Percentiles rank a stretch among this genome's conserved stretches.
These are phyloP conservation scores for Tuctoria greenei DNA, from an alignment of 176 grass and related monocot species.

Conservation along the genomic window DNA sequence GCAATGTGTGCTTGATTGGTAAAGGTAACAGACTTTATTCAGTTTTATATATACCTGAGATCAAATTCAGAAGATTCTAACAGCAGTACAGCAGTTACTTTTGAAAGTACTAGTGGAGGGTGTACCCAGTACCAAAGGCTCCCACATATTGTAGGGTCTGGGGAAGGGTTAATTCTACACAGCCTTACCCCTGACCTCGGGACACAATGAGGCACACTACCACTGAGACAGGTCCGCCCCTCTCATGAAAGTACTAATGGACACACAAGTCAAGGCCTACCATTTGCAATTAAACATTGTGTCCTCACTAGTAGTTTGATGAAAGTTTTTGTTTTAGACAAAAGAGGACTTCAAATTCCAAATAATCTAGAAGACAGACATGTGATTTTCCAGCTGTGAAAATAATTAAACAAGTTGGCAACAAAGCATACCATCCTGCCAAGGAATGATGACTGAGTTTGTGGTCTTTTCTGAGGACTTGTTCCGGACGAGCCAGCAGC, in stretches of 20 bases:
- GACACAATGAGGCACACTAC: background rate
- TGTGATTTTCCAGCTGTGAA: background rate
- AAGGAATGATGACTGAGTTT: constrained; percentile 67
- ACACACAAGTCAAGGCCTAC: background rate
- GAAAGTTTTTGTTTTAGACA: background rate
- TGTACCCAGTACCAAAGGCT: background rate
- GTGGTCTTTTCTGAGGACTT: constrained; percentile 56
- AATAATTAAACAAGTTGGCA: constrained; percentile 3
- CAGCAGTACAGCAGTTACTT: background rate
- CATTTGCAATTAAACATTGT: background rate
- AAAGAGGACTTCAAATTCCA: constrained; percentile 22
- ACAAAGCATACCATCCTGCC: constrained; percentile 59
- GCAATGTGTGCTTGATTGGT: no score
- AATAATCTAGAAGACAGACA: background rate
- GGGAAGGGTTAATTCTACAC: background rate
- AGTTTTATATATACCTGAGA: background rate
- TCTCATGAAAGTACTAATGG: background rate
- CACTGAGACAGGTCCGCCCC: background rate
- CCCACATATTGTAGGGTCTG: background rate
- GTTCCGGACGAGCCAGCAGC: constrained; percentile 40
- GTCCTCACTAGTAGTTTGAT: background rate
- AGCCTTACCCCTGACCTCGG: background rate
- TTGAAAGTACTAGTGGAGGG: background rate
- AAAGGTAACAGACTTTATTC: background rate
- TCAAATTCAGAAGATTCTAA: background rate